These are phyloP conservation scores for Phlebopus sp. DNA, from an alignment of 1,284 basidiomycete genomes.

Conservation along the genomic window DNA sequence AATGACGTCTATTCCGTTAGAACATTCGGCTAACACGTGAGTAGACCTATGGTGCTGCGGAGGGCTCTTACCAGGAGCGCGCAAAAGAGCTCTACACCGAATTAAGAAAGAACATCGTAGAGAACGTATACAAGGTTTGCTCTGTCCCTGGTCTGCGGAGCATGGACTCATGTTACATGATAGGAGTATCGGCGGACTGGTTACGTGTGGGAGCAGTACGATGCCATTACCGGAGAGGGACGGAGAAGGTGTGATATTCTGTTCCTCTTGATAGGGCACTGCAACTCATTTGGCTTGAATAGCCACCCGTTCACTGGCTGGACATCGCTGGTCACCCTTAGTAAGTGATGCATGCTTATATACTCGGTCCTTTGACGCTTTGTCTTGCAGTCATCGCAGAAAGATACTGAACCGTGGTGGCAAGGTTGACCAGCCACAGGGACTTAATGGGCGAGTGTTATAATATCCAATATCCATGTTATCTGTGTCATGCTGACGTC, in stretches of 20 bases:
- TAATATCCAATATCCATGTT: no score
- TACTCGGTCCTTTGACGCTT: slow-evolving; percentile 8
- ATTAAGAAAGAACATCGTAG: slow-evolving; percentile 77
- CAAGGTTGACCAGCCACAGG: no score
- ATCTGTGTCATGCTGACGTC: no score
- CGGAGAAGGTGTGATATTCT: slow-evolving; percentile 62
- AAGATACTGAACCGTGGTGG: slow-evolving; percentile 42
- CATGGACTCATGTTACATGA: slow-evolving; percentile 7
- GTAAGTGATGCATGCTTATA: slow-evolving; percentile 41
- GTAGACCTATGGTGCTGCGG: slow-evolving; percentile 73
- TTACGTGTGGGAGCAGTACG: slow-evolving; percentile 97
- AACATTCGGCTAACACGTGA: not conserved
- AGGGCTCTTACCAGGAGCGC: slow-evolving; percentile 77
- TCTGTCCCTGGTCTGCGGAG: not conserved
- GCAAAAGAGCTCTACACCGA: slow-evolving; percentile 79
- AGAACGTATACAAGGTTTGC: slow-evolving; percentile 79
- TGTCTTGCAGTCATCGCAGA: slow-evolving; percentile 49
- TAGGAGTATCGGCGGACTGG: slow-evolving; percentile 91
- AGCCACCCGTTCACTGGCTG: slow-evolving; percentile 94
- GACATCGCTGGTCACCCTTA: slow-evolving; percentile 81
- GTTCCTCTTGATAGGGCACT: slow-evolving; percentile 6
- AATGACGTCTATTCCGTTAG: not conserved
- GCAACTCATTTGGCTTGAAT: slow-evolving; percentile 4
- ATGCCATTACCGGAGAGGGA: slow-evolving; percentile 79
- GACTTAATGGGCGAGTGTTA: no score